These are phyloP conservation scores for Bolboschoenus planiculmis DNA, from an alignment of 176 grass and related monocot species.

Conservation along the genomic window DNA sequence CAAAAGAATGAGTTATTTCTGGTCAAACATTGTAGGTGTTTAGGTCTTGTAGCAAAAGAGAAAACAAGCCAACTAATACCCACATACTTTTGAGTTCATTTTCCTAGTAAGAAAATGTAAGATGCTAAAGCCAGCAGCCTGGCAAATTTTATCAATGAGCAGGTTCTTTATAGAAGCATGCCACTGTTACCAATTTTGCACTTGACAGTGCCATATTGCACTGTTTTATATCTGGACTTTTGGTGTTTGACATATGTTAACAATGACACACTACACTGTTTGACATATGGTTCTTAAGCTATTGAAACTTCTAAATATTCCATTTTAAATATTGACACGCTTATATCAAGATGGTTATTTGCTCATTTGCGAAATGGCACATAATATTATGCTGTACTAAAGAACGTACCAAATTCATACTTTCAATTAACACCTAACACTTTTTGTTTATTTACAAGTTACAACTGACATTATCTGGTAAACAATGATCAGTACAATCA, in stretches of 20 bases:
- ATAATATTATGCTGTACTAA: not conserved
- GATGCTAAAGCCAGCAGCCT: not conserved
- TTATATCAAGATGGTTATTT: not conserved
- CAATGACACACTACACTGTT: not conserved
- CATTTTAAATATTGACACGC: not conserved
- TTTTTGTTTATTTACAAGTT: not conserved
- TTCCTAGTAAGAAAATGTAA: not conserved
- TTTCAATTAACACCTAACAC: not conserved
- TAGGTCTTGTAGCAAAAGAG: not conserved
- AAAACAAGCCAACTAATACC: not conserved
- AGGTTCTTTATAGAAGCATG: not conserved
- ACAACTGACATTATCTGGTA: not conserved
- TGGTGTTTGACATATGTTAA: not conserved
- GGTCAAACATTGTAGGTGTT: not conserved
- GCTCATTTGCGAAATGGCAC: not conserved
- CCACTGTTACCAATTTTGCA: not conserved
- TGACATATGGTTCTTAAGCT: not conserved
- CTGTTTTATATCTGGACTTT: not conserved
- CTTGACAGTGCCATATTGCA: not conserved
- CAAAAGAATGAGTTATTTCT: not conserved
- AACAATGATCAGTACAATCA: not conserved
- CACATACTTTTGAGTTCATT: not conserved
- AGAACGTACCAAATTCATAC: not conserved
- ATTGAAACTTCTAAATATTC: not conserved
- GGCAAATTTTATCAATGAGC: not conserved